These are phyloP conservation scores for Colletotrichum phormii DNA, from an alignment of 2,329 filamentous ascomycete species.

Conservation along the genomic window DNA sequence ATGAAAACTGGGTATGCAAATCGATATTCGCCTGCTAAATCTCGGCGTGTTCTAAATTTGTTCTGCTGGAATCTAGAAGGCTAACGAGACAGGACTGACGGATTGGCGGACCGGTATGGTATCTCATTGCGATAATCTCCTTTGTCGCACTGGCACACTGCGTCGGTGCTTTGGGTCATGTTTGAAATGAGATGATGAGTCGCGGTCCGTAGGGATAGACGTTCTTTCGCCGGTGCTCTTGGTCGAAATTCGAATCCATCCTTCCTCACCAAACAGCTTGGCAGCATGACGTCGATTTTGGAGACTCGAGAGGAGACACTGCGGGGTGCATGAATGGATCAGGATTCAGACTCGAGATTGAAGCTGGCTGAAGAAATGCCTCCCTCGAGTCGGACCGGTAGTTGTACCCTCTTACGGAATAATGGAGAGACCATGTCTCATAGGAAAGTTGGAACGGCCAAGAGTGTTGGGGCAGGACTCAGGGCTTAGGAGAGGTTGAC, in stretches of 20 bases:
- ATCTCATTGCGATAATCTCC: slow-evolving; percentile 24
- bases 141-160: background rate
- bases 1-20: slow-evolving; percentile 31
- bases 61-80: slow-evolving; percentile 10
- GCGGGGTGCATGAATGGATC: slow-evolving; percentile 33
- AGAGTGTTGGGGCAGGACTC: slow-evolving; percentile 13
- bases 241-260: background rate
- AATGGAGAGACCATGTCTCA: slow-evolving; percentile 10
- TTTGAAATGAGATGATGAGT: background rate
- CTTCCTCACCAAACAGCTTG: slow-evolving; percentile 9
- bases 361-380: slow-evolving; percentile 6
- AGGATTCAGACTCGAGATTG: slow-evolving; percentile 18
- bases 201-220: background rate
- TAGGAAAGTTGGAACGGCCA: slow-evolving; percentile 3
- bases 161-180: background rate
- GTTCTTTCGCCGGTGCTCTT: background rate
- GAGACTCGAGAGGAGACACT: slow-evolving; percentile 22
- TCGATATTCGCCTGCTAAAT: slow-evolving; percentile 28
- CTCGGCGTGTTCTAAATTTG: slow-evolving; percentile 34
- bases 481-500: slow-evolving; percentile 15
- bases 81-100: background rate
- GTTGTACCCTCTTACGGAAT: background rate
- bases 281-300: slow-evolving; percentile 29
- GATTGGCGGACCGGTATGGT: slow-evolving; percentile 17
- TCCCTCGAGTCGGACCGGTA: background rate